Evolutionary conservation across 768 basidiomycete species (phyloP), one percentile per base, ranked within the genome.

Genomic region (Filobasidium wieringae): DNA sequence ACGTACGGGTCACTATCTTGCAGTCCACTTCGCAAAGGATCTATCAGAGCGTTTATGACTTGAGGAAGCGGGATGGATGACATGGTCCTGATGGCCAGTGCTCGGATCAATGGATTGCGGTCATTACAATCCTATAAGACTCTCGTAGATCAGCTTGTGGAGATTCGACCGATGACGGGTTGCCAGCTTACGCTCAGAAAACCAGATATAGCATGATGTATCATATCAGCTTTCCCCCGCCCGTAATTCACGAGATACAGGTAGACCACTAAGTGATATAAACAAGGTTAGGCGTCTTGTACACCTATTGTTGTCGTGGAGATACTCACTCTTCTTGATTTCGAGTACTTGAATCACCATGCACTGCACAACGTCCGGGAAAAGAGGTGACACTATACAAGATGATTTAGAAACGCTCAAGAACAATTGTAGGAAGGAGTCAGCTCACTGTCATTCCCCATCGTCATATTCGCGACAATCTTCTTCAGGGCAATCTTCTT

Each of bases 381-480:
- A 95, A 64, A 96, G 78, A 30, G 88, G 81, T 26, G 90, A 92
- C 89, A 95, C 88, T 93, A 64, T 51, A 56, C 66, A 63, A 59
- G 47, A 63, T 64, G 59, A 63, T 14, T 36, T 34, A 3, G 27
- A 9, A 26, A 15, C 24, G 30, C 27, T 15, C 15, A 2, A 27
- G 7, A 37, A 4, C n/a, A 24, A 45, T 7, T 14, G 27, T 22
- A 32, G 17, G 2, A 12, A 49, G 24, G n/a, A 36, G 19, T 26
- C n/a, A 54, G 82, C 90, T 76, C 71, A 95, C 93, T 92, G 76
- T 97, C 92, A 70, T 91, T 95, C 41, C 95, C 95, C 92, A 99
- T 97, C 3, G 95, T 99, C 74, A 97, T 97, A 74, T 96, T 96
- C 39, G 95, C 95, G 12, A 96, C 90, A 60, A 96, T 86, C 78